Evolutionary conservation across 768 basidiomycete genomes (phyloP), one percentile per base, ranked within the genome.

Genomic region (Boletus sensibilis): DNA sequence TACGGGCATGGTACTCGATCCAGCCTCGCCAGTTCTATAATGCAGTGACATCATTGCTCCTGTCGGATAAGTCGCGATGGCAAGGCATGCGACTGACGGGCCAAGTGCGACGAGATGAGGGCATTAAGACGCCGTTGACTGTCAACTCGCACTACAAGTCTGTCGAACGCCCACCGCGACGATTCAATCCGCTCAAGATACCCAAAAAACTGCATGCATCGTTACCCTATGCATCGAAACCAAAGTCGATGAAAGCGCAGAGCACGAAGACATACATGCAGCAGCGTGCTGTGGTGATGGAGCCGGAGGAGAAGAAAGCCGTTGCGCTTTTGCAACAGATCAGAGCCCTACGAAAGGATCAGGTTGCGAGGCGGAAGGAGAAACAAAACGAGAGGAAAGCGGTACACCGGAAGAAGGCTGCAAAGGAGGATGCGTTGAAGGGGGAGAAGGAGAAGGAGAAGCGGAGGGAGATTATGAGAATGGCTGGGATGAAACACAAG

Each of bases 1-100:
- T 99, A 10, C 83, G 96, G 23, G 94, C 94, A 1, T 99, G 97
- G 97, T 95, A 95, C 73, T 87, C 94, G 23, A 87, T 99, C 52
- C 87, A 94, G 70, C 96, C 97, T 6, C 85, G 94, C 60, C 91
- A 92, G 72, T 94, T 90, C 74, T 99, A 98, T 78, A 98, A 95
- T 71, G 92, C 97, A 1, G 93, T 98, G 60, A 94, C 92, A 0
- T 95, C 93, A 1, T 79, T 98, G 4, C 80, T 99, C 0, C 78
- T 95, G 10, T 83, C 88, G 16, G 82, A 92, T 72, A 94, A 96
- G 71, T 73, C 76, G n/a, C 72, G 69, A 20, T 99, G 97, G 97
- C 74, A 79, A 18, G 96, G 95, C 1, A 99, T 98, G 97, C 88
- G 97, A 33, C 79, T 98, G 34, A 98, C 94, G 1, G 95, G 97